Conservation (phyloP, 306 rosid species). For the Erythrophleum fordii region DNA sequence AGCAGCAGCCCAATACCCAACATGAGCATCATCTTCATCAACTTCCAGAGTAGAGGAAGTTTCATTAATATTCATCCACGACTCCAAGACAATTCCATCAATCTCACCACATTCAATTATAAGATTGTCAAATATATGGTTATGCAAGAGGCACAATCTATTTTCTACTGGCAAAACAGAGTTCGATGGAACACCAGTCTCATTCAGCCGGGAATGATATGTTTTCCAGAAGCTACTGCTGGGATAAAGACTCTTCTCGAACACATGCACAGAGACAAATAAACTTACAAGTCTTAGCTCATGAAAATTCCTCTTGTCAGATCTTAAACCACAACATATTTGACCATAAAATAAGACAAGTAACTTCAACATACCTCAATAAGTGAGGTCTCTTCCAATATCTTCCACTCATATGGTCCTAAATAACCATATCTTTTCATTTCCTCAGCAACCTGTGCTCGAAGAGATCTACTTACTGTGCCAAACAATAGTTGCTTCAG, state of each 20-base stretch:
- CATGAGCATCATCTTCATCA: conserved; percentile 61
- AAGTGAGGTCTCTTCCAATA: conserved; percentile 73
- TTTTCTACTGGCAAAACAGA: conserved; percentile 56
- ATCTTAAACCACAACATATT: conserved; percentile 34
- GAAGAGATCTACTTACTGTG: conserved; percentile 83
- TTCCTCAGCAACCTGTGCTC: conserved; percentile 75
- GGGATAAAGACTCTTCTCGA: conserved; percentile 85
- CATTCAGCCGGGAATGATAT: conserved; percentile 61
- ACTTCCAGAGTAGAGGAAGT: conserved; percentile 53
- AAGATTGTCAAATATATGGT: conserved; percentile 54
- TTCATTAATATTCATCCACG: conserved; percentile 70
- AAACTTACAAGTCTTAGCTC: conserved; percentile 49
- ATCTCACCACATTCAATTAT: conserved; percentile 83
- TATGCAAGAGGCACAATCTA: conserved; percentile 59
- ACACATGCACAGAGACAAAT: conserved; percentile 44
- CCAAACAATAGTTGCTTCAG: conserved; percentile 90
- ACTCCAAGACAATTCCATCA: conserved; percentile 84
- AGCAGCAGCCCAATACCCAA: conserved; percentile 94
- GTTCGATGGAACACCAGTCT: conserved; percentile 53
- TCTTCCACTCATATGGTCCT: conserved; percentile 88
- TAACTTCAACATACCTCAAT: conserved; percentile 70
- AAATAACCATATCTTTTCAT: conserved; percentile 83
- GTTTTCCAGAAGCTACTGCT: conserved; percentile 95
- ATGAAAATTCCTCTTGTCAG: conserved; percentile 13
- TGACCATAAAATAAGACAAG: conserved; percentile 43